Percentiles rank a stretch among this genome's conserved stretches.
Conservation (phyloP, 2,329 filamentous ascomycete genomes). For the Sporothrix humicola region DNA sequence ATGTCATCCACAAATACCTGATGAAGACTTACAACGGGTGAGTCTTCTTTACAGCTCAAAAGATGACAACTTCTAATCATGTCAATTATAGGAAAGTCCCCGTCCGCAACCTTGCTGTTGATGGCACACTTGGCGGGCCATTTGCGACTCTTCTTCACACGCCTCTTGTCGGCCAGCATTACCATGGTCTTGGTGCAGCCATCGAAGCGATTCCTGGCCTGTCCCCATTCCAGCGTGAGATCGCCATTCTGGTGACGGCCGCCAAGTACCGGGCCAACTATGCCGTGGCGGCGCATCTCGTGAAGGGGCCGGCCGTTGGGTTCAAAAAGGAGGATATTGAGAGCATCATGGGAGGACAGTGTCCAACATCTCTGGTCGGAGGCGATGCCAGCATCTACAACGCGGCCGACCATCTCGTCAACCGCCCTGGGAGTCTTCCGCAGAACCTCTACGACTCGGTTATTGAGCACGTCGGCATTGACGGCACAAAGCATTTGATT, state of each 20-base stretch:
- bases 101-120: not conserved
- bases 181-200: not conserved
- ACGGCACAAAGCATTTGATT: constrained; percentile 10
- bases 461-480: not conserved
- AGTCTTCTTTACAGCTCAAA: too few species aligned
- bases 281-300: not conserved
- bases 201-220: not conserved
- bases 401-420: not conserved
- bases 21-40: constrained; percentile 6
- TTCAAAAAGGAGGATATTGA: not conserved
- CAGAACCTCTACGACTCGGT: not conserved
- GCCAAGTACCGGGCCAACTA: constrained; percentile 25
- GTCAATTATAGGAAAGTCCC: not conserved
- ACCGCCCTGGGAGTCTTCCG: not conserved
- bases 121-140: not conserved
- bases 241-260: constrained; percentile 11
- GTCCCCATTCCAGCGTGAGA: constrained; percentile 8
- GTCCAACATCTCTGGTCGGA: not conserved
- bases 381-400: not conserved
- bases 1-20: constrained; percentile 13
- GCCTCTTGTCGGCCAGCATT: constrained; percentile 9
- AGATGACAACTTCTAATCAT: too few species aligned
- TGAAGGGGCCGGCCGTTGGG: not conserved
- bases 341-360: constrained; percentile 1
- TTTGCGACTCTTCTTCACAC: constrained; percentile 12